These are phyloP conservation scores for Acanthamoeba castellanii DNA, from an alignment of 208 protist genomes.

Conservation along the genomic window DNA sequence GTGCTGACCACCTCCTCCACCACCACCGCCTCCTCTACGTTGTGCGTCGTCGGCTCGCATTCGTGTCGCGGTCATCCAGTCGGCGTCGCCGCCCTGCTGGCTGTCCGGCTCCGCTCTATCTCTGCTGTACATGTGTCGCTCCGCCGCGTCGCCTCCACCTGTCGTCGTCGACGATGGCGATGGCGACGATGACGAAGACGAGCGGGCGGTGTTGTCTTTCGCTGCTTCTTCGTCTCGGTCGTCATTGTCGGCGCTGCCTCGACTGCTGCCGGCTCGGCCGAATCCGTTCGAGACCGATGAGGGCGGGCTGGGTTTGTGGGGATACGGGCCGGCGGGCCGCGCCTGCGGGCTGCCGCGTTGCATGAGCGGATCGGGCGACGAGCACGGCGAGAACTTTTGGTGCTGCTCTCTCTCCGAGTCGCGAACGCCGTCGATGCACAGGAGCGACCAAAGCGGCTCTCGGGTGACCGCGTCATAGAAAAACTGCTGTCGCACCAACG, in stretches of 20 bases:
- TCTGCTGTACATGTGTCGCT: background rate
- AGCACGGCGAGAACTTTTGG: background rate
- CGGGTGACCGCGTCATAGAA: conserved; percentile 35
- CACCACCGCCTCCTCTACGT: background rate
- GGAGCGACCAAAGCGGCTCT: conserved; percentile 32
- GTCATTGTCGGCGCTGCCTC: too few species aligned
- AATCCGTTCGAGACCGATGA: background rate
- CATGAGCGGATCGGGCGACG: background rate
- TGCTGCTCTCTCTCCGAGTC: background rate
- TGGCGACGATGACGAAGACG: background rate
- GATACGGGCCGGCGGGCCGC: background rate
- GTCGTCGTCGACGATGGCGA: background rate
- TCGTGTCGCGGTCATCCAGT: too few species aligned
- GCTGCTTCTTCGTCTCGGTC: background rate
- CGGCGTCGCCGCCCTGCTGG: background rate
- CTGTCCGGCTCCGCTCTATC: background rate
- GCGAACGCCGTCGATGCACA: conserved; percentile 43
- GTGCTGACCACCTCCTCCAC: background rate
- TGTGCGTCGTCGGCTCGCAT: background rate
- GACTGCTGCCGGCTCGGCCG: too few species aligned
- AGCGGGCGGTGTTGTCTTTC: background rate
- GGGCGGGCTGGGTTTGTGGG: background rate
- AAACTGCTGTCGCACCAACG: conserved; percentile 15
- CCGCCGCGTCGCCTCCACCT: background rate
- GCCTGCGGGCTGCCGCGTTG: background rate